A percentile compares a stretch with the other conserved stretches of the same genome.
Conservation (phyloP, 208 protist species). For the Trypanosomatidae sp. region DNA sequence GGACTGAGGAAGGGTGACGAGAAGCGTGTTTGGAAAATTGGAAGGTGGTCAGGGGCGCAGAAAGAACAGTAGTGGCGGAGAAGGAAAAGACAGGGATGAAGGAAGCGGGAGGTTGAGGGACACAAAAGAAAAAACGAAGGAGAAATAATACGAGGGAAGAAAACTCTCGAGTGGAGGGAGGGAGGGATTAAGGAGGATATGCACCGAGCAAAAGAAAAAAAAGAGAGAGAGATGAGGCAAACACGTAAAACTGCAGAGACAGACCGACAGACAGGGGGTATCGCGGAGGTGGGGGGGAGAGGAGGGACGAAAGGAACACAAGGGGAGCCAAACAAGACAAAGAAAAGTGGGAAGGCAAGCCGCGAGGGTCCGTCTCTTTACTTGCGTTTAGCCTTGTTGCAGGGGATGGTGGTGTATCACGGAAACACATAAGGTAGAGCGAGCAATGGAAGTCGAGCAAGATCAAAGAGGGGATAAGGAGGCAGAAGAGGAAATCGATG, state of each 20-base stretch:
- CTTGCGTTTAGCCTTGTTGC: background rate
- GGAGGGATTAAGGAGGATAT: background rate
- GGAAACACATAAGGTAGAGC: background rate
- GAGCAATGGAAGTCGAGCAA: background rate
- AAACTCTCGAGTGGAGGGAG: slow-evolving; percentile 1
- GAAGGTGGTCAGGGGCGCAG: background rate
- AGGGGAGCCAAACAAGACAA: background rate
- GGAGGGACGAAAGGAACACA: background rate
- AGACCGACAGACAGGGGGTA: background rate
- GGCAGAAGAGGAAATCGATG: background rate
- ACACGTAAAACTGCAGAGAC: background rate
- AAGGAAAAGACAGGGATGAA: slow-evolving; percentile 4
- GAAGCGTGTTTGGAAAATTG: background rate
- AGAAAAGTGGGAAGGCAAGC: no score
- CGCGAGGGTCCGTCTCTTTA: background rate
- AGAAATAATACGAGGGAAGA: slow-evolving; percentile 12
- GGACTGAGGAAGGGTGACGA: background rate
- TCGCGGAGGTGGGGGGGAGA: background rate
- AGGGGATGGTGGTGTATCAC: no score
- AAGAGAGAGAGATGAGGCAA: slow-evolving; percentile 8
- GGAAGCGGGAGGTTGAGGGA: background rate
- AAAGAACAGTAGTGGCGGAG: background rate
- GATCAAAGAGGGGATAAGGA: background rate
- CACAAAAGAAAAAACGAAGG: background rate
- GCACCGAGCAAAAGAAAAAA: slow-evolving; percentile 10